Evolutionary conservation across 1,284 basidiomycete species (phyloP), one percentile per base, ranked within the genome.

Genomic region (Volvariella surrecta): DNA sequence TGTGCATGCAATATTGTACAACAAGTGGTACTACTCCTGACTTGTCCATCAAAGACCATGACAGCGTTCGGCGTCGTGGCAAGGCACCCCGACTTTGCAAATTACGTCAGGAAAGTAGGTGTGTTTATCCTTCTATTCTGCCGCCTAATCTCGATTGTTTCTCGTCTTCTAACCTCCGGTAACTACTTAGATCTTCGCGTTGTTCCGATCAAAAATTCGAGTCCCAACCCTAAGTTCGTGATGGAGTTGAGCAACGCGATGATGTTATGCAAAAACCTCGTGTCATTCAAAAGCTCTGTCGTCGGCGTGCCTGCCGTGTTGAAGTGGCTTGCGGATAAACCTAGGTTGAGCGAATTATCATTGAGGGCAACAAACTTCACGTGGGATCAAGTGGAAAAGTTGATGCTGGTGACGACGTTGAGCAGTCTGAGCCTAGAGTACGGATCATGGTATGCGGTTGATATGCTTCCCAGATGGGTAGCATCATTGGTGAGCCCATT

Each of bases 101-200:
- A 70, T 2, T 73, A 84, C 54, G 79, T 84, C 18, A 71, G 71
- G 34, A 66, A 62, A 50, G 71, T 86, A 48, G 79, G 79, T 80
- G 48, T 42, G 66, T 55, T 20, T 31, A 47, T 17, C 4, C 30
- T 8, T 18, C 21, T 38, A 18, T 9, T 20, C 7, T 4, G 1
- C 13, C 21, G 18, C 37, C 43, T 44, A 34, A 15, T 20, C 47
- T 10, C 18, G 13, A 7, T 24, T 22, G 11, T 11, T 20, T 11
- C 37, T 39, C 32, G 17, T 31, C 32, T 40, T 31, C 42, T 43
- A 21, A 41, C 40, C 19, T 40, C 16, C n/a, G n/a, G n/a, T n/a
- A n/a, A 24, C 18, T 32, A 39, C 24, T n/a, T 42, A 81, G 79
- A 83, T 32, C 66, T 85, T 6, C 66, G 72, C 28, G 59, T 61